These are phyloP conservation scores for Bimuria novae-zelandiae DNA, from an alignment of 2,329 filamentous ascomycete species.

Conservation along the genomic window DNA sequence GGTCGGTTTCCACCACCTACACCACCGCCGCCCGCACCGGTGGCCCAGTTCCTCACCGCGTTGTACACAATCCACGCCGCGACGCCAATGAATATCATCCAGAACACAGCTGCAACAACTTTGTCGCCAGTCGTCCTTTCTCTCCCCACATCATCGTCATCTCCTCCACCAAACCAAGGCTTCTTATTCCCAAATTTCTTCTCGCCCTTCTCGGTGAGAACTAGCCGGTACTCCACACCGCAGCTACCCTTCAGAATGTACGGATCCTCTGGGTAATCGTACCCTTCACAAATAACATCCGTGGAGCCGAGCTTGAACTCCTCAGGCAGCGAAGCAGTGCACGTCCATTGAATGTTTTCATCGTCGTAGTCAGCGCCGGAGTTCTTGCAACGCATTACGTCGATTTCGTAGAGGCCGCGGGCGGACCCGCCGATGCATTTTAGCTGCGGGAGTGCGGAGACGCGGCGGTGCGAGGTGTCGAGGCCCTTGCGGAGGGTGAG, in stretches of 20 bases:
- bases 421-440: slow-evolving; percentile 71
- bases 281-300: slow-evolving; percentile 92
- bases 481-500: slow-evolving; percentile 74
- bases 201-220: slow-evolving; percentile 78
- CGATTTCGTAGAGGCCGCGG: slow-evolving; percentile 69
- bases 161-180: slow-evolving; percentile 43
- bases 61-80: slow-evolving; percentile 66
- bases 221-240: slow-evolving; percentile 84
- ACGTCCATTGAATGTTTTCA: slow-evolving; percentile 91
- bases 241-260: slow-evolving; percentile 92
- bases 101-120: slow-evolving; percentile 58
- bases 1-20: slow-evolving; percentile 31
- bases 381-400: slow-evolving; percentile 89
- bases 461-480: slow-evolving; percentile 75
- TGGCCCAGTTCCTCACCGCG: slow-evolving; percentile 48
- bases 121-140: slow-evolving; percentile 35
- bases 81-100: slow-evolving; percentile 64
- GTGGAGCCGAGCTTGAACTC: slow-evolving; percentile 80
- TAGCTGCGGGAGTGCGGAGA: slow-evolving; percentile 73
- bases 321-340: slow-evolving; percentile 65
- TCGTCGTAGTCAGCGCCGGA: slow-evolving; percentile 78
- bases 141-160: slow-evolving; percentile 41
- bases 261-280: slow-evolving; percentile 73
- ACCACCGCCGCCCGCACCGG: slow-evolving; percentile 26
- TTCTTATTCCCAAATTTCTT: slow-evolving; percentile 66